Percentiles rank a stretch among this genome's conserved stretches.
Conservation (phyloP, 768 basidiomycete species). For the Peribolospora baueri region DNA sequence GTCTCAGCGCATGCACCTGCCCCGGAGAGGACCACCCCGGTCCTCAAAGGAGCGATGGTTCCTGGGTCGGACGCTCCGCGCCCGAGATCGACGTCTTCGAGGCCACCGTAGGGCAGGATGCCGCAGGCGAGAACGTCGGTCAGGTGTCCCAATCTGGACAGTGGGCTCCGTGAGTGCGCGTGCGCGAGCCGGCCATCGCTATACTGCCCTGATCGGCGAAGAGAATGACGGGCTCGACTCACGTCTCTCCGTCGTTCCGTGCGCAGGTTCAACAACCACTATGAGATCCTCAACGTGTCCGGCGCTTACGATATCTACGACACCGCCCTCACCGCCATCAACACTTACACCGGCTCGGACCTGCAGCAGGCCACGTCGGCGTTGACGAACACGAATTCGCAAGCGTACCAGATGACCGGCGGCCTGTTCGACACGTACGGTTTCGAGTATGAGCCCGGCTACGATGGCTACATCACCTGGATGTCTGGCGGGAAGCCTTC, state of each 20-base stretch:
- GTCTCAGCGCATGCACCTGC: conserved; percentile 68
- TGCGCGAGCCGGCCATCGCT: no score
- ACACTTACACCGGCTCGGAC: conserved; percentile 6
- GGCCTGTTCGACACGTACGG: conserved; percentile 10
- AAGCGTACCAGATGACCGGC: conserved; percentile 6
- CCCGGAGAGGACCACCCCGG: conserved; percentile 67
- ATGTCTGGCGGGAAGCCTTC: conserved; percentile 36
- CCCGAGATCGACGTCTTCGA: conserved; percentile 90
- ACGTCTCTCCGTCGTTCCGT: not conserved
- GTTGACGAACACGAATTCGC: conserved; percentile 9
- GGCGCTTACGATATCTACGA: conserved; percentile 34
- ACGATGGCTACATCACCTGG: conserved; percentile 68
- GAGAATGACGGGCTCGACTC: no score
- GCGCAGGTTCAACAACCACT: conserved; percentile 27
- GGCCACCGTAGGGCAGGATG: conserved; percentile 36
- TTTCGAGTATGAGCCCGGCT: conserved; percentile 10
- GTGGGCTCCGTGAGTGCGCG: conserved; percentile 9
- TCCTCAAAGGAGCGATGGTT: conserved; percentile 30
- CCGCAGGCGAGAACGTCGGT: conserved; percentile 24
- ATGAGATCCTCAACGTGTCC: conserved; percentile 33
- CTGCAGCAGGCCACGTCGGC: conserved; percentile 13
- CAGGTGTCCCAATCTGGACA: conserved; percentile 63
- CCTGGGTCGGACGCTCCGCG: conserved; percentile 33
- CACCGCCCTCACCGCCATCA: conserved; percentile 8
- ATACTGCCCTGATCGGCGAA: no score